These are phyloP conservation scores for Yarrowia yakushimensis DNA, from an alignment of 805 yeast species.

Conservation along the genomic window DNA sequence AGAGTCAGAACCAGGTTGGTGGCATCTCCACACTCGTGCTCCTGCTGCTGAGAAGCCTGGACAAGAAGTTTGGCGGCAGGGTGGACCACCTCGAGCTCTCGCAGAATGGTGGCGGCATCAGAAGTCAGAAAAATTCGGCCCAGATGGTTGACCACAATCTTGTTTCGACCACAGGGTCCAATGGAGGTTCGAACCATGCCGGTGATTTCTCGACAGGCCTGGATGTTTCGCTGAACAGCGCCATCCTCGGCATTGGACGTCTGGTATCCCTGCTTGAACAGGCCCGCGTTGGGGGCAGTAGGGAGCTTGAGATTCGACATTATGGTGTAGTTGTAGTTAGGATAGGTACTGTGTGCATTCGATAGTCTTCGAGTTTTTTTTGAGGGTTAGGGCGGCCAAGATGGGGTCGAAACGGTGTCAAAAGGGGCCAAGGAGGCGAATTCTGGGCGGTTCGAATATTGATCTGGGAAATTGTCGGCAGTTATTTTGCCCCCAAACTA, in stretches of 20 bases:
- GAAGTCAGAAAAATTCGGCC: constrained; percentile 86
- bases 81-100: constrained; percentile 90
- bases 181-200: constrained; percentile 88
- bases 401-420: background rate
- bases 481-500: background rate
- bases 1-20: constrained; percentile 86
- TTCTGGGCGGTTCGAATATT: background rate
- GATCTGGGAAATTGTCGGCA: background rate
- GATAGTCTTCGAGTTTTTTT: constrained; percentile 10
- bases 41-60: constrained; percentile 97
- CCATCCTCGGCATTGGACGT: constrained; percentile 88
- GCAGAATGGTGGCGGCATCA: constrained; percentile 97
- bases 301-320: constrained; percentile 62
- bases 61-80: constrained; percentile 95
- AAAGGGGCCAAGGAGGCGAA: background rate
- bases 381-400: constrained; percentile 14
- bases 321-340: constrained; percentile 55
- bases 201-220: constrained; percentile 91
- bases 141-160: constrained; percentile 85
- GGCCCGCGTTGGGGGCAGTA: constrained; percentile 85
- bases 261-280: constrained; percentile 93
- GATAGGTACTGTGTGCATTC: background rate
- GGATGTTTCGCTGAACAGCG: constrained; percentile 85
- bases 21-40: constrained; percentile 94
- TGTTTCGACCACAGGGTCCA: constrained; percentile 97